These are phyloP conservation scores for Sclerotinia trifoliorum DNA, from an alignment of 2,329 filamentous ascomycete species.

Conservation along the genomic window DNA sequence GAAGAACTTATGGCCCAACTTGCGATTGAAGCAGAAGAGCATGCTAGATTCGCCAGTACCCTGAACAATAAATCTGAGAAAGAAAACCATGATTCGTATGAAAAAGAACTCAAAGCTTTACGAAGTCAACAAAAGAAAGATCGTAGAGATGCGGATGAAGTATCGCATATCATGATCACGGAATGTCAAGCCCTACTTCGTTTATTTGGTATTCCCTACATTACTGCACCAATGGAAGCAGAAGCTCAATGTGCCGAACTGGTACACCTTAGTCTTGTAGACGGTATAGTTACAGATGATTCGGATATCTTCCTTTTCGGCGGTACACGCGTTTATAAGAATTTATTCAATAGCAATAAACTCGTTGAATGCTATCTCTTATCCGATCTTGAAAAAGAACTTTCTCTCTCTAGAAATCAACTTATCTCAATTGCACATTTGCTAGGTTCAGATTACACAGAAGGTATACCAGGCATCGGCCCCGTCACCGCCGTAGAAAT, in stretches of 20 bases:
- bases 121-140: slow-evolving; percentile 97
- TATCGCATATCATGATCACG: slow-evolving; percentile 91
- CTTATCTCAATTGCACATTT: slow-evolving; percentile 89
- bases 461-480: slow-evolving; percentile 85
- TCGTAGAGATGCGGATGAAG: slow-evolving; percentile 91
- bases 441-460: slow-evolving; percentile 90
- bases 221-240: slow-evolving; percentile 98
- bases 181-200: slow-evolving; percentile 90
- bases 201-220: slow-evolving; percentile 91
- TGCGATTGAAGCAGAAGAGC: slow-evolving; percentile 87
- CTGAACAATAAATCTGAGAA: slow-evolving; percentile 72
- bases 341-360: slow-evolving; percentile 99
- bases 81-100: slow-evolving; percentile 76
- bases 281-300: slow-evolving; percentile 97
- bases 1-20: slow-evolving; percentile 84
- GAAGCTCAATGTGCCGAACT: slow-evolving; percentile 96
- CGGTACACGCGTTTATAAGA: slow-evolving; percentile 95
- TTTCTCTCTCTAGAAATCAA: slow-evolving; percentile 80
- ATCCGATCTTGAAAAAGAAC: slow-evolving; percentile 81
- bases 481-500: slow-evolving; percentile 95
- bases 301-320: slow-evolving; percentile 96
- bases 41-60: slow-evolving; percentile 85
- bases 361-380: slow-evolving; percentile 94
- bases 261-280: slow-evolving; percentile 80
- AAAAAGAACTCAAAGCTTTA: slow-evolving; percentile 80